phyloP scores from a whole-genome alignment of 352 stramenopile species.

The Pythium phragmitis region DNA sequence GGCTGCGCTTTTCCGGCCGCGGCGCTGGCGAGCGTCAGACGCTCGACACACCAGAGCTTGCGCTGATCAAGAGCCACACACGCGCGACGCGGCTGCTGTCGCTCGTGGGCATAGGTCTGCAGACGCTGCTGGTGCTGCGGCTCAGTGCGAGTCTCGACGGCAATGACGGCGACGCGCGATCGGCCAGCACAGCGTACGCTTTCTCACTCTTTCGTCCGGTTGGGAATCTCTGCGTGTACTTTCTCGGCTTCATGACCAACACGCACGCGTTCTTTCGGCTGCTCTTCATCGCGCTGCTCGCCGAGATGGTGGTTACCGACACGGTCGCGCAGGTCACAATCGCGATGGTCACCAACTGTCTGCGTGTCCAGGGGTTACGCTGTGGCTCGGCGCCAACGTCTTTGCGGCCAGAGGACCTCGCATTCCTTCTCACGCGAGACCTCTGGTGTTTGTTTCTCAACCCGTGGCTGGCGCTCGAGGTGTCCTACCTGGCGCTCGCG shows the following conservation, averaged over 20 bases:
- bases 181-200: slow-evolving; percentile 29
- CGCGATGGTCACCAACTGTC: slow-evolving; percentile 55
- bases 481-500: slow-evolving; percentile 45
- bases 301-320: slow-evolving; percentile 45
- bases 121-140: slow-evolving; percentile 36
- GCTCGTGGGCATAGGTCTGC: slow-evolving; percentile 38
- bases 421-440: slow-evolving; percentile 39
- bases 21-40: slow-evolving; percentile 18
- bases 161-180: slow-evolving; percentile 17
- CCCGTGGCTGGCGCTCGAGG: slow-evolving; percentile 56
- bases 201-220: slow-evolving; percentile 50
- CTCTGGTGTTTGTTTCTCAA: slow-evolving; percentile 43
- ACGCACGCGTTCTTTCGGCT: slow-evolving; percentile 59
- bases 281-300: slow-evolving; percentile 34
- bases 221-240: slow-evolving; percentile 42
- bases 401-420: slow-evolving; percentile 27
- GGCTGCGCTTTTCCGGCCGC: slow-evolving; percentile 26
- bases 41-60: slow-evolving; percentile 51
- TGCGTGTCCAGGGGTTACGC: slow-evolving; percentile 37
- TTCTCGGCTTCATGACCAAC: slow-evolving; percentile 73
- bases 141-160: slow-evolving; percentile 22
- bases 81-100: slow-evolving; percentile 45
- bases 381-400: slow-evolving; percentile 39
- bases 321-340: slow-evolving; percentile 53
- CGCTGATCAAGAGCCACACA: slow-evolving; percentile 59